Percentiles rank a stretch among this genome's conserved stretches.
Evolutionary conservation across 805 yeast genomes (phyloP).

Genomic region (Clavispora phyllophila): DNA sequence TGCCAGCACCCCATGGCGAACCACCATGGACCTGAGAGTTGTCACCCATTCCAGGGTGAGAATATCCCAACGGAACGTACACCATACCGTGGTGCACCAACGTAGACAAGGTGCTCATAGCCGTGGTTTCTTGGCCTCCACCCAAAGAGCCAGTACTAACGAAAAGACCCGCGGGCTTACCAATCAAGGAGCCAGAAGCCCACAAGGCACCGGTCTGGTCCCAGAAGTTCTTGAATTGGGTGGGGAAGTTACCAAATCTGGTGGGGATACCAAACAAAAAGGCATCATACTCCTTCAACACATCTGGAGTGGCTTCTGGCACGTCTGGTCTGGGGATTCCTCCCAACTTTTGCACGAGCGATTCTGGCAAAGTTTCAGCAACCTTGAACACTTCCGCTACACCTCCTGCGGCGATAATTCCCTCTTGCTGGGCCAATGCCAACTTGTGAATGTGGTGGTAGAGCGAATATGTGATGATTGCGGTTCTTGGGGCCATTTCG

Average conservation of each 20-base stretch:
- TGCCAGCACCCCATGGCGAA: slow-evolving; percentile 85
- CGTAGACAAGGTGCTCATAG: slow-evolving; percentile 51
- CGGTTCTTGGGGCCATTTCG: slow-evolving; percentile 34
- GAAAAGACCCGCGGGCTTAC: slow-evolving; percentile 71
- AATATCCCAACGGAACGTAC: slow-evolving; percentile 73
- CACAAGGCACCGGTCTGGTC: slow-evolving; percentile 74
- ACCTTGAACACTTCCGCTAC: slow-evolving; percentile 70
- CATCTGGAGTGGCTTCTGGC: slow-evolving; percentile 48
- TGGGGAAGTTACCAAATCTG: slow-evolving; percentile 69
- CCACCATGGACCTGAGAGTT: slow-evolving; percentile 73
- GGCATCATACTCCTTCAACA: slow-evolving; percentile 61
- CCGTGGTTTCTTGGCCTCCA: slow-evolving; percentile 78
- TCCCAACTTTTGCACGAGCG: slow-evolving; percentile 49
- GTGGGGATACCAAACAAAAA: slow-evolving; percentile 78
- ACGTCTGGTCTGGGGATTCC: slow-evolving; percentile 43
- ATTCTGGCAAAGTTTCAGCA: slow-evolving; percentile 65
- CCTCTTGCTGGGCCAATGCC: slow-evolving; percentile 64
- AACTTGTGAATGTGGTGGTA: slow-evolving; percentile 71
- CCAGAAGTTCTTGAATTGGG: slow-evolving; percentile 74
- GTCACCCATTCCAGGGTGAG: slow-evolving; percentile 51
- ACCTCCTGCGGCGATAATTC: slow-evolving; percentile 65
- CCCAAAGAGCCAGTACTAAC: slow-evolving; percentile 69
- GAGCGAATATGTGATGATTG: slow-evolving; percentile 56
- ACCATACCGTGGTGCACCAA: slow-evolving; percentile 74
- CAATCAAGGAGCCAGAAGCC: slow-evolving; percentile 64